These are phyloP conservation scores for Xylaria cubensis DNA, from an alignment of 495 filamentous ascomycete species.

Conservation along the genomic window DNA sequence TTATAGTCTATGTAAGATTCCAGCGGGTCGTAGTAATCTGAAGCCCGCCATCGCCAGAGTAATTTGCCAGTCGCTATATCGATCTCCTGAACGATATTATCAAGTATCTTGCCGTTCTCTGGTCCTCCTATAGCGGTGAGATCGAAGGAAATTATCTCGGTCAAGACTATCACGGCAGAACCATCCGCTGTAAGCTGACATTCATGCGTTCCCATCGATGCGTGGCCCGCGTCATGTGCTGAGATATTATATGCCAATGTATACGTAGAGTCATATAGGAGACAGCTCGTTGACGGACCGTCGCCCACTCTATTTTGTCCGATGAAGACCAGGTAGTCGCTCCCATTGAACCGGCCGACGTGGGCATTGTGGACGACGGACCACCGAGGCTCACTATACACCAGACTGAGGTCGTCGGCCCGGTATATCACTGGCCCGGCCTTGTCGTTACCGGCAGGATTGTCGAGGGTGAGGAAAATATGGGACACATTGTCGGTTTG, in stretches of 20 bases:
- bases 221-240: not conserved
- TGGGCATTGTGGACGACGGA: slow-evolving; percentile 15
- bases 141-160: slow-evolving; percentile 26
- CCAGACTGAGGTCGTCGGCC: slow-evolving; percentile 31
- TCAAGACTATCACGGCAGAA: slow-evolving; percentile 26
- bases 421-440: slow-evolving; percentile 29
- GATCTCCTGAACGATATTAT: slow-evolving; percentile 37
- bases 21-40: slow-evolving; percentile 39
- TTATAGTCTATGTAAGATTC: slow-evolving; percentile 31
- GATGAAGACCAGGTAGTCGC: slow-evolving; percentile 24
- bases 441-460: not conserved
- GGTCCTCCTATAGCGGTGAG: slow-evolving; percentile 29
- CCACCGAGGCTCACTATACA: slow-evolving; percentile 27
- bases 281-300: slow-evolving; percentile 3
- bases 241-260: slow-evolving; percentile 29
- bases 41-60: slow-evolving; percentile 51
- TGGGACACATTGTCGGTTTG: slow-evolving; percentile 23
- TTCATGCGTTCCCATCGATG: slow-evolving; percentile 29
- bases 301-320: not conserved
- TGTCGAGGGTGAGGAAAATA: slow-evolving; percentile 23
- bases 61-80: slow-evolving; percentile 29
- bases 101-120: slow-evolving; percentile 28
- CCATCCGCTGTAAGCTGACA: slow-evolving; percentile 28
- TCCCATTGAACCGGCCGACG: slow-evolving; percentile 9
- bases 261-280: slow-evolving; percentile 34